Base-by-base conservation (phyloP, 2,329 filamentous ascomycete species). In the Taxawa tesnikishii region DNA sequence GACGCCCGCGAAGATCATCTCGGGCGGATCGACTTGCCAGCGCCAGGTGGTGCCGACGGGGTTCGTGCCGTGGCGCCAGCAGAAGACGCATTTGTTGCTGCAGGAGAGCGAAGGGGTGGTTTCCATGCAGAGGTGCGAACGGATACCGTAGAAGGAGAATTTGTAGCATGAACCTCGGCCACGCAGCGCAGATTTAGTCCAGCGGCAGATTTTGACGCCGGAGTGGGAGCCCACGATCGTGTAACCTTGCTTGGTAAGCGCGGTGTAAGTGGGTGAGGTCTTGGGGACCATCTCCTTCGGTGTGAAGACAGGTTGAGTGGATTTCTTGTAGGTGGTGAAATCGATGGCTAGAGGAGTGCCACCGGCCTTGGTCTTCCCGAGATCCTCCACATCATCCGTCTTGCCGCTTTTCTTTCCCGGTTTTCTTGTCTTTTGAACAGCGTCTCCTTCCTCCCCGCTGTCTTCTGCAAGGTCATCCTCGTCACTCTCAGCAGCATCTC, bases 31-130 rank as follows among this genome's bases (percentile, higher is more conserved):
- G 17, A 94, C 83, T 31, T 87, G 75, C 88, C 88, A 98, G 38
- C 88, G 78, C 88, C 90, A 96, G 4, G 81, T 93, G 3, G 90
- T 96, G 29, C 87, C 87, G 0, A 96, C 90, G 0, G 88, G 88
- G 53, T 96, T 98, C 0, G 90, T 96, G 32, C 88, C 90, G 52
- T 96, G 90, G 5, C 90, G 78, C 90, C 88, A 98, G 68, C 88
- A 98, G 58, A 96, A 98, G 43, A 98, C 84, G 56, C 90, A 96
- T 56, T 98, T 96, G 64, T 96, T 96, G 40, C 81, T 90, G 67
- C 88, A 98, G 7, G 84, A 93, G 4, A 98, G 72, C 0, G 87
- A 94, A 0, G 88, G 88, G 0, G 88, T 96, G 2, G 88, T 88
- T 59, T 98, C 88, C 90, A 98, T 98, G 58, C 88, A 98, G 39